Conservation (phyloP, 345 rosid genomes). For the Cochlearia excelsa region DNA sequence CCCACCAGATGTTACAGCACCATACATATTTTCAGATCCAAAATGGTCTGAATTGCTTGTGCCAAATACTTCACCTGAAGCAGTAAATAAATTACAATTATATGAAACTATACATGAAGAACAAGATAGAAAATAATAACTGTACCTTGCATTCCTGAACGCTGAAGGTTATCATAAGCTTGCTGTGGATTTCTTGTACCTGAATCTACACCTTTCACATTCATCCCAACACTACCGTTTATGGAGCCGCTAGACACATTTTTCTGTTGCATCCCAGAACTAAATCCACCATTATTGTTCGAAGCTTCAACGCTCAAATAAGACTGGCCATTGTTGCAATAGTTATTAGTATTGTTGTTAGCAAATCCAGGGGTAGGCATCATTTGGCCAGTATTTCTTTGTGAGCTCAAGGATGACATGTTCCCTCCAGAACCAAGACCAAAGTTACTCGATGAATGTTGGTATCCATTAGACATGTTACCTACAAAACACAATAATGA, state of each 20-base stretch:
- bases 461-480: conserved; percentile 71
- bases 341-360: conserved; percentile 42
- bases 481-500: conserved; percentile 44
- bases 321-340: conserved; percentile 47
- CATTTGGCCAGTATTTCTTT: conserved; percentile 79
- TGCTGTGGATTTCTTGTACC: conserved; percentile 64
- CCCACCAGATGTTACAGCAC: conserved; percentile 59
- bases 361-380: conserved; percentile 97
- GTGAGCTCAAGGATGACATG: conserved; percentile 65
- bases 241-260: conserved; percentile 61
- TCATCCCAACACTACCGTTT: conserved; percentile 70
- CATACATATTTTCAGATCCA: conserved; percentile 63
- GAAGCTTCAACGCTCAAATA: conserved; percentile 64
- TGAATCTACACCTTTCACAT: conserved; percentile 50
- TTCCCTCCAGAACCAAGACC: conserved; percentile 69
- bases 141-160: conserved; percentile 62
- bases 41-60: conserved; percentile 55
- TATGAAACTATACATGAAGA: conserved; percentile 20
- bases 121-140: conserved; percentile 14
- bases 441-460: conserved; percentile 69
- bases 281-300: conserved; percentile 58
- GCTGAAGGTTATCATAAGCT: conserved; percentile 67
- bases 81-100: conserved; percentile 2
- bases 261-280: conserved; percentile 79
- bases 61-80: conserved; percentile 82